These are phyloP conservation scores for rapeseed (Brassica napus) DNA, from an alignment of 345 rosid species.

Conservation along the genomic window Da-Ae NC_063436.1:12329001-12329500, in stretches of 20 bases:
- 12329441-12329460: slow-evolving; percentile 67
- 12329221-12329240: neutral
- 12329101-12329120: no score
- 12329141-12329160: neutral
- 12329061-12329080: no score
- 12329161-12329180: neutral
- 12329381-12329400: slow-evolving; percentile 69
- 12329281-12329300: neutral
- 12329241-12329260: neutral
- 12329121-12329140: no score
- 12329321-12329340: slow-evolving; percentile 85
- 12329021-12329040: neutral
- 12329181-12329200: neutral
- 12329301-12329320: slow-evolving; percentile 41
- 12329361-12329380: slow-evolving; percentile 66
- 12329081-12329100: no score
- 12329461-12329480: slow-evolving; percentile 61
- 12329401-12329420: slow-evolving; percentile 56
- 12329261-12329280: neutral
- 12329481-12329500: slow-evolving; percentile 86
- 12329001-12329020: neutral
- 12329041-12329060: neutral
- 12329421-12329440: slow-evolving; percentile 88
- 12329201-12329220: neutral
- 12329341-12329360: slow-evolving; percentile 73